Percentiles rank a stretch among this genome's conserved stretches.
Evolutionary conservation across 306 rosid species (phyloP).

Genomic region (Inga leiocalycina): DNA sequence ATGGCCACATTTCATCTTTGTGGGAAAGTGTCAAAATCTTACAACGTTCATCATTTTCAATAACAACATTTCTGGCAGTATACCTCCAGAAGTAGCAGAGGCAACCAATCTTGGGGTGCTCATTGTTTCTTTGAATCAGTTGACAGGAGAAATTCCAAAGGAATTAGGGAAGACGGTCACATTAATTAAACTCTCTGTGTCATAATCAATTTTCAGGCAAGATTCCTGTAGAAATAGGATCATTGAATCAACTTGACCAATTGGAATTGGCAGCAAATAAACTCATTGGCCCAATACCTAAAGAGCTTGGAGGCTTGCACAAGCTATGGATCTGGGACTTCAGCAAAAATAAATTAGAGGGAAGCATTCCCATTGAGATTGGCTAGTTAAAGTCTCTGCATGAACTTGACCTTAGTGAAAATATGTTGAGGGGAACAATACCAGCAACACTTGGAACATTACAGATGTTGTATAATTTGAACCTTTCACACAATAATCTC

Average conservation of each 20-base stretch:
- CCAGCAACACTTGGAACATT: conserved; percentile 35
- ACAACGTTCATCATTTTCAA: not conserved
- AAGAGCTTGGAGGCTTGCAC: conserved; percentile 5
- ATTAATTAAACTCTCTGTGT: not conserved
- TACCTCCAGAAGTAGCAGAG: not conserved
- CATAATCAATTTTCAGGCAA: not conserved
- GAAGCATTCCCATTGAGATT: not conserved
- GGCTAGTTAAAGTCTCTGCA: not conserved
- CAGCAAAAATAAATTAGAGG: conserved; percentile 3
- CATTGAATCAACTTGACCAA: not conserved
- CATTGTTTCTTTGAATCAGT: not conserved
- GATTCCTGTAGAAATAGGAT: not conserved
- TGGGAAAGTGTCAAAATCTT: conserved; percentile 22
- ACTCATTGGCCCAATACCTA: not conserved
- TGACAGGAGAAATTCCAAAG: not conserved
- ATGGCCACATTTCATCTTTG: conserved; percentile 32
- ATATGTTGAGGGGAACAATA: not conserved
- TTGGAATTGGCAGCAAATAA: conserved; percentile 7
- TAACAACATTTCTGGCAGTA: not conserved
- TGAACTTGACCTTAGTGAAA: conserved; percentile 39
- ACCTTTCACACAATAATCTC: conserved; percentile 45
- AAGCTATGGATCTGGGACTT: conserved; percentile 1
- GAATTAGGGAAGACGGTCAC: not conserved
- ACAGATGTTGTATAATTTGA: conserved; percentile 26
- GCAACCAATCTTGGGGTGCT: not conserved